Evolutionary conservation across 2,329 filamentous ascomycete species (phyloP), one percentile per base, ranked within the genome.

Genomic region (Ophiocordyceps unilateralis): DNA sequence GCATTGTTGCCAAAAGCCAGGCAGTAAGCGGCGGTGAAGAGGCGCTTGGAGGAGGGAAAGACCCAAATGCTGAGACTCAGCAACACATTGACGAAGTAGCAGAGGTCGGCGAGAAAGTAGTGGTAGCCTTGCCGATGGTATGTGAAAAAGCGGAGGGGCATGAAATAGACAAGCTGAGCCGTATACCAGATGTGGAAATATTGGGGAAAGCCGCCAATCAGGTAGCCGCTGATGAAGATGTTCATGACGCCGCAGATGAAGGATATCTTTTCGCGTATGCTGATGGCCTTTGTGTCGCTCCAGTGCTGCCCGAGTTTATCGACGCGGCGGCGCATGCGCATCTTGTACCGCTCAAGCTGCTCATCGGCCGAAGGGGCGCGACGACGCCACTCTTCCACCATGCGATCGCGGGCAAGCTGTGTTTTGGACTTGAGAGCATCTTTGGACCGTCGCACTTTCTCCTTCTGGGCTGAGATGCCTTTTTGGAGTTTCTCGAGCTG

Each of bases 171-270:
- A 37, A 94, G 72, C 61, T 94, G 88, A 3, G 62, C 71, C 8
- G 84, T 88, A 61, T 94, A 98, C 91, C 91, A 98, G 50, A 82
- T 66, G 52, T 93, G 89, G 61, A 96, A 94, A 59, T 78, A 81
- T 52, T 93, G 70, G 1, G 91, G 87, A 52, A 72, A 81, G 24
- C 78, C 86, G 47, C 91, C 91, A 43, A 98, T 83, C 40, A 98
- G 68, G 59, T 94, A 96, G 45, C 89, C 91, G 50, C 86, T 93
- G 58, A 96, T 78, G 63, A 98, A 93, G 59, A 98, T 91, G 64
- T 98, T 98, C 65, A 95, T 76, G 51, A 95, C 88, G 53, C 87
- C 91, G 47, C 79, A 89, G 48, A 98, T 95, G 62, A 98, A 98
- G 6, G 89, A 88, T 41, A 93, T 68, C 70, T 98, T 98, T 65